Base-by-base conservation (phyloP, 2,329 filamentous ascomycete genomes). In the Xylaria sp. region DNA sequence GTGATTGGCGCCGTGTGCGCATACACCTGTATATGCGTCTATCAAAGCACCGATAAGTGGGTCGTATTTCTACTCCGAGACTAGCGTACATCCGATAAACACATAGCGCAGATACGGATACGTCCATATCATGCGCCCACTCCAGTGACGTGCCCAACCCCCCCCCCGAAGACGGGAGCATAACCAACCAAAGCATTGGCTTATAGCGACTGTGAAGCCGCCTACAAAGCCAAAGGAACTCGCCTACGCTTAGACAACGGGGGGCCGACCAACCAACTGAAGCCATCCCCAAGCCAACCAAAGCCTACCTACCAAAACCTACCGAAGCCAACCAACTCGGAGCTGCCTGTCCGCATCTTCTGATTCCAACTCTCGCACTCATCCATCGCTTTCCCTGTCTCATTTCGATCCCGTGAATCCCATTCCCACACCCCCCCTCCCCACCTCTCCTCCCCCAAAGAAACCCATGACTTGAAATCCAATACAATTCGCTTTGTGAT, bases 401-500 rank as follows among this genome's bases (percentile, higher is more conserved):
- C 60, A 55, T 64, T 58, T 64, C 57, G 53, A 59, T 58, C 60
- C 60, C 60, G 52, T 57, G 54, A 59, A 52, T 54, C 52, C 54
- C 57, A 54, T 53, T 62, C 59, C 47, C 59, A 60, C 34, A 52
- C 48, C 52, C 52, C 56, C 8, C 48, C 50, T 49, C 37, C 42
- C 52, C 19, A 37, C 19, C 19, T 34, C 49, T 42, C 44, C 34
- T 35, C 39, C 37, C 54, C 50, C 54, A 52, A 42, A 16, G 19
- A 42, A 48, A 35, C 53, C 59, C 59, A 59, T 59, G 59, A 59
- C 61, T 60, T 65, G 35, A 55, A 47, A 54, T 52, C 44, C 58
- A 58, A 54, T 54, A 62, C 62, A 63, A 61, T 59, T 62, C 58
- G 59, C 62, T 63, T 62, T 64, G 60, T 61, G 50, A 62, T 59